Conservation (phyloP, 2,329 filamentous ascomycete genomes). For the Penicillium sclerotigenum region DNA sequence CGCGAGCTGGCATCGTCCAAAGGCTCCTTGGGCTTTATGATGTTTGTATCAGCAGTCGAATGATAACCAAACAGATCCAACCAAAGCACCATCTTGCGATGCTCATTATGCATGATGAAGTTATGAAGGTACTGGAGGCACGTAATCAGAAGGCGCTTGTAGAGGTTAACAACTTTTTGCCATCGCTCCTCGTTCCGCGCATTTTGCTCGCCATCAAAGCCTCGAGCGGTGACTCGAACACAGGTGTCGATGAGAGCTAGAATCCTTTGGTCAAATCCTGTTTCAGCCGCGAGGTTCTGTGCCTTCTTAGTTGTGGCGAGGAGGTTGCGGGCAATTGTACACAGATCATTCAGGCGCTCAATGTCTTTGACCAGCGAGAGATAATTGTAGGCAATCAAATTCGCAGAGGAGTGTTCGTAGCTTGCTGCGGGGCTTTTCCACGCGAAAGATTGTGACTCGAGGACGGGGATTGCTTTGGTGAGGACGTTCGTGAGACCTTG, state of each 20-base stretch:
- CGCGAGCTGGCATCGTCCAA: slow-evolving; percentile 37
- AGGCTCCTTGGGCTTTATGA: slow-evolving; percentile 44
- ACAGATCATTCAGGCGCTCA: slow-evolving; percentile 60
- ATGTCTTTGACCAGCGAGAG: slow-evolving; percentile 59
- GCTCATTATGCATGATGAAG: slow-evolving; percentile 63
- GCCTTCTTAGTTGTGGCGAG: slow-evolving; percentile 59
- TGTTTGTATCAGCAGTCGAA: slow-evolving; percentile 45
- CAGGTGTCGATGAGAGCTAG: slow-evolving; percentile 62
- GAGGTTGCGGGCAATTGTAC: slow-evolving; percentile 61
- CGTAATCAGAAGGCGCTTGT: slow-evolving; percentile 64
- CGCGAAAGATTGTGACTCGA: slow-evolving; percentile 61
- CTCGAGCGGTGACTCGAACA: slow-evolving; percentile 61
- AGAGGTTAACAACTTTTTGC: slow-evolving; percentile 63
- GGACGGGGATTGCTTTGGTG: slow-evolving; percentile 58
- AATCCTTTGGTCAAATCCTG: slow-evolving; percentile 59
- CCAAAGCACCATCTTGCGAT: slow-evolving; percentile 64
- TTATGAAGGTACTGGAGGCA: slow-evolving; percentile 66
- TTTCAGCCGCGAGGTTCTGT: slow-evolving; percentile 61
- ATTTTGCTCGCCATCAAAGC: slow-evolving; percentile 62
- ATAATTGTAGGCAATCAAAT: slow-evolving; percentile 60
- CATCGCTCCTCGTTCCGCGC: slow-evolving; percentile 62
- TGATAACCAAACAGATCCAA: slow-evolving; percentile 62
- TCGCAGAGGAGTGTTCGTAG: slow-evolving; percentile 58
- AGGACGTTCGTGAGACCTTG: slow-evolving; percentile 57
- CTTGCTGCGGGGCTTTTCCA: slow-evolving; percentile 57